Evolutionary conservation across 768 basidiomycete species (phyloP).

Genomic region (Suillus luteus): DNA sequence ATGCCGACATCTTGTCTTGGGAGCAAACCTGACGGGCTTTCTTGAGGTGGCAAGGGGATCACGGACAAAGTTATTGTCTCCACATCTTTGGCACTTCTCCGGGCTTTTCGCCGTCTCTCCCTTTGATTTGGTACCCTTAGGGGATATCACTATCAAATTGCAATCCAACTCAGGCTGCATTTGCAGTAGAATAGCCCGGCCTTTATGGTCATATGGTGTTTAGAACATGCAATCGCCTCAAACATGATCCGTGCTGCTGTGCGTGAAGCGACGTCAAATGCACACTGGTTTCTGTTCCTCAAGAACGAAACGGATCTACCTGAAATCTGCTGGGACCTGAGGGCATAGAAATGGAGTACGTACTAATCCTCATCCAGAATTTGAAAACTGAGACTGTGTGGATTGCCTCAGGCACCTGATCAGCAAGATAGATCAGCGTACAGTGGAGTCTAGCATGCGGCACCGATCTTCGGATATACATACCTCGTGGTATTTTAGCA

Average conservation of each 20-base stretch:
- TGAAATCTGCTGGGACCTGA: background rate
- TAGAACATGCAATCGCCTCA: background rate
- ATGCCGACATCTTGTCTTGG: conserved; percentile 13
- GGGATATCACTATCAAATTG: background rate
- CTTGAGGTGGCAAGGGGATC: background rate
- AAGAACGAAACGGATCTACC: background rate
- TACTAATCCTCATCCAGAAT: background rate
- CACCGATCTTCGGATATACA: background rate
- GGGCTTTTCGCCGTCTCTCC: background rate
- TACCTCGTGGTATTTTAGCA: conserved; percentile 27
- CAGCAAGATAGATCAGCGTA: background rate
- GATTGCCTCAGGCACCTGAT: background rate
- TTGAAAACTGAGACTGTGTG: background rate
- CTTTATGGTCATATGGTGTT: background rate
- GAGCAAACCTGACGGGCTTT: background rate
- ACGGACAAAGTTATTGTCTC: no score
- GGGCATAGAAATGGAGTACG: background rate
- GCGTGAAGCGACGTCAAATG: no score
- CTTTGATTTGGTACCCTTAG: background rate
- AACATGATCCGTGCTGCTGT: background rate
- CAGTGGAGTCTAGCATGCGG: background rate
- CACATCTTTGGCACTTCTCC: background rate
- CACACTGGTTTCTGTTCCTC: background rate
- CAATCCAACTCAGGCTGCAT: background rate
- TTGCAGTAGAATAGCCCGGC: background rate